A percentile compares a stretch with the other conserved stretches of the same genome.
Evolutionary conservation across 1,139 yeast genomes (phyloP).

Genomic region (Yamadazyma dendronema): DNA sequence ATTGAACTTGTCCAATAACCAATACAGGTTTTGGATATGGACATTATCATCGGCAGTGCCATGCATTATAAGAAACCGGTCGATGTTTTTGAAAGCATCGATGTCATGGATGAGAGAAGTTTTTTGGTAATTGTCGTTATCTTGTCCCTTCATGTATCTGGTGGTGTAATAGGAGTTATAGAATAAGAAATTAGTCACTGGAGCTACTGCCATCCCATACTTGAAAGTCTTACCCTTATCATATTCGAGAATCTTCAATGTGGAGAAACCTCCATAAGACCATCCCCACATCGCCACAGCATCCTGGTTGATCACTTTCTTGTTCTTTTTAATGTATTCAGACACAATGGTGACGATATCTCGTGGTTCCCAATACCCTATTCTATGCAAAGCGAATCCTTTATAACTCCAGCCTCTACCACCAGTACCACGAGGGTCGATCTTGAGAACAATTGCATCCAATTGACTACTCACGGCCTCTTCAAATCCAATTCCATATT

Average conservation of each 20-base stretch:
- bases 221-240: constrained; percentile 62
- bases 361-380: constrained; percentile 87
- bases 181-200: constrained; percentile 75
- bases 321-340: constrained; percentile 52
- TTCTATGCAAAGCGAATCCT: constrained; percentile 61
- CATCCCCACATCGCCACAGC: constrained; percentile 89
- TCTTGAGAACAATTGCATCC: constrained; percentile 72
- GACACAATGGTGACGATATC: constrained; percentile 72
- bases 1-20: constrained; percentile 71
- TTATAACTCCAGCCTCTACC: constrained; percentile 79
- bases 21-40: constrained; percentile 82
- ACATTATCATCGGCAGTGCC: constrained; percentile 98
- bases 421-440: constrained; percentile 96
- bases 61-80: constrained; percentile 80
- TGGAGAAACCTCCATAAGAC: constrained; percentile 80
- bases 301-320: constrained; percentile 54
- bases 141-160: constrained; percentile 78
- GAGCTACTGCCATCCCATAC: constrained; percentile 80
- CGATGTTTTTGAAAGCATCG: constrained; percentile 43
- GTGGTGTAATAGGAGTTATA: constrained; percentile 85
- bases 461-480: constrained; percentile 66
- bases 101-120: constrained; percentile 48
- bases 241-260: constrained; percentile 66
- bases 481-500: constrained; percentile 61
- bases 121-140: constrained; percentile 48